Evolutionary conservation across 805 yeast species (phyloP).

Genomic region (Ogataea thermomethanolica): DNA sequence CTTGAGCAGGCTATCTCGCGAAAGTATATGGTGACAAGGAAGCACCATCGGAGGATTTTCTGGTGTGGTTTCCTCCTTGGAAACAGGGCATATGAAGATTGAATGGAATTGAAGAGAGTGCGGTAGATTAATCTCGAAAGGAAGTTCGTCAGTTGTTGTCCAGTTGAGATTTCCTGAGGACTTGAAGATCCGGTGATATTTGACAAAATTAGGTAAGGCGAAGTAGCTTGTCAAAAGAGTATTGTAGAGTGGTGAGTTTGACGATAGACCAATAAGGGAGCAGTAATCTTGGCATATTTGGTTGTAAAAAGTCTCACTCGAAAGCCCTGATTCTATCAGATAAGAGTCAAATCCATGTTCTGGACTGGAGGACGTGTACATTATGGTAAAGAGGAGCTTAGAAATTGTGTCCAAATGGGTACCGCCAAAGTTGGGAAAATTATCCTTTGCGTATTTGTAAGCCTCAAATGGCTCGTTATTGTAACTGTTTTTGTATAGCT

Average conservation of each 20-base stretch:
- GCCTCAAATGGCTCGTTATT: slow-evolving; percentile 31
- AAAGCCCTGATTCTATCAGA: slow-evolving; percentile 4
- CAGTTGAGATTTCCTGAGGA: slow-evolving; percentile 42
- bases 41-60: slow-evolving; percentile 53
- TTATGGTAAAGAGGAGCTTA: slow-evolving; percentile 40
- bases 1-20: slow-evolving; percentile 49
- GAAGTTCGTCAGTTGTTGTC: slow-evolving; percentile 57
- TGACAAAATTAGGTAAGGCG: slow-evolving; percentile 51
- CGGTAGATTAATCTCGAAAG: slow-evolving; percentile 60
- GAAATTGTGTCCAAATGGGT: slow-evolving; percentile 42
- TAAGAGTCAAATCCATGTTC: slow-evolving; percentile 10
- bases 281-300: slow-evolving; percentile 48
- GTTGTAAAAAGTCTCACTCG: slow-evolving; percentile 18
- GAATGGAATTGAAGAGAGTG: slow-evolving; percentile 53
- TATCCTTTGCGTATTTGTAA: slow-evolving; percentile 41
- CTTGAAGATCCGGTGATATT: slow-evolving; percentile 41
- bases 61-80: slow-evolving; percentile 59
- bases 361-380: slow-evolving; percentile 18
- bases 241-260: slow-evolving; percentile 50
- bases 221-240: slow-evolving; percentile 50
- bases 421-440: slow-evolving; percentile 39
- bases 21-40: slow-evolving; percentile 47
- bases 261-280: slow-evolving; percentile 43
- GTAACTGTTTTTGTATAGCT: slow-evolving; percentile 25
- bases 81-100: slow-evolving; percentile 67